These are phyloP conservation scores for Medicago ruthenica DNA, from an alignment of 306 rosid species.

Conservation along the genomic window DNA sequence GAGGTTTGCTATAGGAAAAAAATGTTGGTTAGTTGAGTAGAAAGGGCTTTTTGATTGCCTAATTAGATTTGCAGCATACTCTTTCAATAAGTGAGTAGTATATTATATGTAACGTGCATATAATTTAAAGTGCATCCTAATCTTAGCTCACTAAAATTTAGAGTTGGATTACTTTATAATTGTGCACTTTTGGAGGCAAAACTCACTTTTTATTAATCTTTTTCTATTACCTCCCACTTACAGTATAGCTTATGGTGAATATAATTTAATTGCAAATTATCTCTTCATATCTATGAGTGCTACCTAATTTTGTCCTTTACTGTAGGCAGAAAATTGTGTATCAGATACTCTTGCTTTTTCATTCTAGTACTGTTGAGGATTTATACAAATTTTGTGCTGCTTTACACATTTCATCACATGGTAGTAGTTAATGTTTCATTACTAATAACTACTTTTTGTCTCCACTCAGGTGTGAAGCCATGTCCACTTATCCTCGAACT, in stretches of 20 bases:
- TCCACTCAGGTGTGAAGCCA: constrained; percentile 85
- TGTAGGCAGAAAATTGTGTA: constrained; percentile 11
- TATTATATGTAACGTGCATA: neutral
- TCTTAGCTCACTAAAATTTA: constrained; percentile 4
- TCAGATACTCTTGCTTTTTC: too few relatives aligned
- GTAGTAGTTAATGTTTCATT: constrained; percentile 25
- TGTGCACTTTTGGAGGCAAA: neutral
- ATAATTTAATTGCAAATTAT: neutral
- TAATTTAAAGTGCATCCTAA: neutral
- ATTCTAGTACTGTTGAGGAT: too few relatives aligned
- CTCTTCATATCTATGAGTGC: neutral
- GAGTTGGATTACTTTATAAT: neutral
- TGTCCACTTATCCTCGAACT: constrained; percentile 92
- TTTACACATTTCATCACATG: constrained; percentile 30
- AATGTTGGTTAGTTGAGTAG: neutral
- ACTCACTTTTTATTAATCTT: neutral
- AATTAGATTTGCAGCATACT: constrained; percentile 6
- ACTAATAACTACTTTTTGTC: constrained; percentile 43
- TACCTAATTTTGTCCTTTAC: constrained; percentile 26
- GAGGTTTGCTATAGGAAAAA: too few relatives aligned
- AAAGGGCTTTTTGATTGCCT: constrained; percentile 24
- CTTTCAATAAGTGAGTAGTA: neutral
- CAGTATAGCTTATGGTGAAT: constrained; percentile 7
- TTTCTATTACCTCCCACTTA: neutral
- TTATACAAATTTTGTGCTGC: neutral